phyloP scores from a whole-genome alignment of 78 protist genomes.

The Acrasis kona region DNA sequence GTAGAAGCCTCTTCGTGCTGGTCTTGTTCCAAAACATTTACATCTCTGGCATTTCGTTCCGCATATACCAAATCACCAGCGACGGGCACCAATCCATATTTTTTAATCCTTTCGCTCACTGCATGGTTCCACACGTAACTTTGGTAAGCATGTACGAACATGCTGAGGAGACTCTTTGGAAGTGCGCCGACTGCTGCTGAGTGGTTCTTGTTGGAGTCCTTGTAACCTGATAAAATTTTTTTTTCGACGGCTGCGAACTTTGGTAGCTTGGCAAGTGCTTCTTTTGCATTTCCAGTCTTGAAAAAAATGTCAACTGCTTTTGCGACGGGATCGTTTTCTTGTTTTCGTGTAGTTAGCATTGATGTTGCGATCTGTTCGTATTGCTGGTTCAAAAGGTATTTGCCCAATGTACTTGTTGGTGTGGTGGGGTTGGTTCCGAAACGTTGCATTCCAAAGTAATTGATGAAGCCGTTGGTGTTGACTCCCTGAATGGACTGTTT shows the following conservation, averaged over 20 bases:
- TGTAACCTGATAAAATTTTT: not conserved
- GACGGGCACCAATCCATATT: not conserved
- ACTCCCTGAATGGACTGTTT: no score
- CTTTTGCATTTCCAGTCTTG: not conserved
- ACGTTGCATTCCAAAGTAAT: constrained; percentile 71
- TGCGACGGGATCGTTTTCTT: not conserved
- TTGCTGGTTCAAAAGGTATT: constrained; percentile 13
- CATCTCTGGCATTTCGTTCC: constrained; percentile 7
- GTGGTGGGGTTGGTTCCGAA: constrained; percentile 56
- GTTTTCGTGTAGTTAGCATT: not conserved
- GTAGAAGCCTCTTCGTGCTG: no score
- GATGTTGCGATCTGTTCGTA: not conserved
- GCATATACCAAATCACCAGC: constrained; percentile 9
- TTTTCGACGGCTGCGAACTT: not conserved
- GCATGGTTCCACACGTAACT: constrained; percentile 43
- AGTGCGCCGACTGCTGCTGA: not conserved
- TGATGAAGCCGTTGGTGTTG: constrained; percentile 72
- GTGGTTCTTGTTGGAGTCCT: not conserved
- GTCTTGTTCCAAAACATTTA: no score
- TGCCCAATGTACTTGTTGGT: constrained; percentile 52
- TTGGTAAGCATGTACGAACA: constrained; percentile 60
- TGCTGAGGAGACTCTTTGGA: constrained; percentile 5
- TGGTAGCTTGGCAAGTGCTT: not conserved
- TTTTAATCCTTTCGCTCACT: constrained; percentile 47
- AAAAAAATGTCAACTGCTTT: not conserved